Conservation (phyloP, 2,329 filamentous ascomycete species). For the Aspergillus aculeatinus region DNA sequence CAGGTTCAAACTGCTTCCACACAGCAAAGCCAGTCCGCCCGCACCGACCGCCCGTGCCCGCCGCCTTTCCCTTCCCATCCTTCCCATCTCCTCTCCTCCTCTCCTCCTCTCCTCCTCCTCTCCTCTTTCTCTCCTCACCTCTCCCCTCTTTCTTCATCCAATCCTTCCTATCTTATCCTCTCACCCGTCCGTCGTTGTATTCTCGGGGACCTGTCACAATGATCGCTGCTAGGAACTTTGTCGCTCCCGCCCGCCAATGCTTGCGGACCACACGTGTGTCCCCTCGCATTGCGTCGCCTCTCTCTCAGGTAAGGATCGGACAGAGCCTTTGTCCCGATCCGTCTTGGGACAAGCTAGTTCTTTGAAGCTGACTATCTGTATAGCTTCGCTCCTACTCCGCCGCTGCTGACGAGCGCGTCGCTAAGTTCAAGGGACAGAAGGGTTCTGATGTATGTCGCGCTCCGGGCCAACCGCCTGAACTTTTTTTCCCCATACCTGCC, state of each 20-base stretch:
- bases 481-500: conserved; percentile 24
- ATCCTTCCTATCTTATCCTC: conserved; percentile 8
- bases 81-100: conserved; percentile 13
- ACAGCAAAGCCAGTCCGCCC: conserved; percentile 4
- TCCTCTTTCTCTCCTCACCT: conserved; percentile 23
- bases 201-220: conserved; percentile 56
- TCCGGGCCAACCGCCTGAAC: conserved; percentile 12
- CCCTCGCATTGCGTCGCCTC: conserved; percentile 49
- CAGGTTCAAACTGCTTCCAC: not conserved
- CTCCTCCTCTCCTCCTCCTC: conserved; percentile 18
- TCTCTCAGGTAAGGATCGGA: conserved; percentile 56
- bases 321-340: conserved; percentile 4
- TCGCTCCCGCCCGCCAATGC: conserved; percentile 75
- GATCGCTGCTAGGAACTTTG: conserved; percentile 78
- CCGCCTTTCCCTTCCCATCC: conserved; percentile 22
- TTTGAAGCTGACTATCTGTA: conserved; percentile 21
- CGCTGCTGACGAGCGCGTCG: conserved; percentile 66
- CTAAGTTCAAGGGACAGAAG: conserved; percentile 91
- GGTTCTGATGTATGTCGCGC: conserved; percentile 71
- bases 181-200: conserved; percentile 15
- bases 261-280: conserved; percentile 62
- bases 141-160: conserved; percentile 11
- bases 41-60: conserved; percentile 23
- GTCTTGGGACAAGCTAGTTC: conserved; percentile 10
- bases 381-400: conserved; percentile 62